A percentile compares a stretch with the other conserved stretches of the same genome.
These are phyloP conservation scores for Curvularia lunata DNA, from an alignment of 2,329 filamentous ascomycete genomes.

Conservation along the genomic window DNA sequence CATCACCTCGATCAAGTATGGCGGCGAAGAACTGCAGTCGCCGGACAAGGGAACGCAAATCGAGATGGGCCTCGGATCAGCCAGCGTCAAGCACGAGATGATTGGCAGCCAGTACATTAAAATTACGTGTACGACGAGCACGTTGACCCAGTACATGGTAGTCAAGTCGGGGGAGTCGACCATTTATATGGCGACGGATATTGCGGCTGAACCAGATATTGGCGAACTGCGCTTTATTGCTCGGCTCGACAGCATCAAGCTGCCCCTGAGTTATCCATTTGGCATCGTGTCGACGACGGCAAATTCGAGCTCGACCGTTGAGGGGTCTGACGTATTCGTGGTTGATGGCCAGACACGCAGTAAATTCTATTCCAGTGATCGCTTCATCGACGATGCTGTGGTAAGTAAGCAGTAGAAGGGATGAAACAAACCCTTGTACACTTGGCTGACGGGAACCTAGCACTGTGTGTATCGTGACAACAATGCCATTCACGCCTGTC, in stretches of 20 bases:
- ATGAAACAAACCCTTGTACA: neutral
- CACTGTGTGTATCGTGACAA: conserved; percentile 65
- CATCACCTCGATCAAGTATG: conserved; percentile 68
- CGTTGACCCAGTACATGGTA: conserved; percentile 70
- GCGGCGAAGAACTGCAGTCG: conserved; percentile 66
- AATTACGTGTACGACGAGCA: conserved; percentile 65
- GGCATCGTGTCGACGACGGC: conserved; percentile 61
- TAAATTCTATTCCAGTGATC: conserved; percentile 72
- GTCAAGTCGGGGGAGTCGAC: conserved; percentile 65
- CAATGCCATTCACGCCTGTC: conserved; percentile 63
- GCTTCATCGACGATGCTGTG: conserved; percentile 68
- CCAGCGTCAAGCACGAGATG: conserved; percentile 58
- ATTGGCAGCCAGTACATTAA: conserved; percentile 60
- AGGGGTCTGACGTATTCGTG: conserved; percentile 60
- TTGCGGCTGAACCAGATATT: conserved; percentile 53
- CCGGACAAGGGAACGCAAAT: conserved; percentile 61
- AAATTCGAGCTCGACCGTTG: conserved; percentile 59
- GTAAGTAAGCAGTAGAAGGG: conserved; percentile 10
- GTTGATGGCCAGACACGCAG: conserved; percentile 68
- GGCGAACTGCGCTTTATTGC: conserved; percentile 69
- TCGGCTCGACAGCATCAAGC: conserved; percentile 58
- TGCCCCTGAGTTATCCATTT: conserved; percentile 48
- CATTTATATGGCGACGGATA: conserved; percentile 65
- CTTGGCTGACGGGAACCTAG: conserved; percentile 23
- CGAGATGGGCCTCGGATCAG: conserved; percentile 64